Evolutionary conservation across 2,329 filamentous ascomycete genomes (phyloP).

Genomic region (Beauveria caledonica): DNA sequence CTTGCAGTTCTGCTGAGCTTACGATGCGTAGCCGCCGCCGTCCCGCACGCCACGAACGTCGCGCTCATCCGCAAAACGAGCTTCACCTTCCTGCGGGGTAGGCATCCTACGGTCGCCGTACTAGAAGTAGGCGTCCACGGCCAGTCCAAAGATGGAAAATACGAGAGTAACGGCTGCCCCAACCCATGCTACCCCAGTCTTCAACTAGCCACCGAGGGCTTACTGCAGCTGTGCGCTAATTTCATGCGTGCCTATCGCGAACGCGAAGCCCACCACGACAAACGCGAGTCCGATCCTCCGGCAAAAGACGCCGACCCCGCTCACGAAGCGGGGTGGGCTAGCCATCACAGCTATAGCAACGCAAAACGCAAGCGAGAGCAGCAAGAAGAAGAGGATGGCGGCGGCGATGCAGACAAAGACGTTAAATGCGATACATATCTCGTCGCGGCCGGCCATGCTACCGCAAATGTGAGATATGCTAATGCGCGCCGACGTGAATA

Average conservation of each 20-base stretch:
- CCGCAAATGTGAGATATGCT: neutral
- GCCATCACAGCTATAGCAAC: neutral
- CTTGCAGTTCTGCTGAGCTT: too few relatives aligned
- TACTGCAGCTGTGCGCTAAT: neutral
- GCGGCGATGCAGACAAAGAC: neutral
- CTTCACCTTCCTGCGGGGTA: neutral
- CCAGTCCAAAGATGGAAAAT: neutral
- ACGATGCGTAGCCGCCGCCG: too few relatives aligned
- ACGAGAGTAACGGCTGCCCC: neutral
- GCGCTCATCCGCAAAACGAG: neutral
- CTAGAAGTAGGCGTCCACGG: neutral
- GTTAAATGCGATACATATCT: neutral
- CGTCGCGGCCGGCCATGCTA: neutral
- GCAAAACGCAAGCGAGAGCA: neutral
- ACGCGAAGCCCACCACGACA: neutral
- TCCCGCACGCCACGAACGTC: too few relatives aligned
- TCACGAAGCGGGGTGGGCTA: neutral
- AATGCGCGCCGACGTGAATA: neutral
- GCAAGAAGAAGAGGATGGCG: neutral
- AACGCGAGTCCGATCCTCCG: neutral
- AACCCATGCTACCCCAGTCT: neutral
- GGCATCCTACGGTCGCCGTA: neutral
- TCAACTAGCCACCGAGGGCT: neutral
- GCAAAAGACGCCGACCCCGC: neutral
- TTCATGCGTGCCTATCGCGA: neutral